Percentiles rank a stretch among this genome's conserved stretches.
Conservation (phyloP, 495 filamentous ascomycete genomes). For the Aspergillus incahuasiensis region DNA sequence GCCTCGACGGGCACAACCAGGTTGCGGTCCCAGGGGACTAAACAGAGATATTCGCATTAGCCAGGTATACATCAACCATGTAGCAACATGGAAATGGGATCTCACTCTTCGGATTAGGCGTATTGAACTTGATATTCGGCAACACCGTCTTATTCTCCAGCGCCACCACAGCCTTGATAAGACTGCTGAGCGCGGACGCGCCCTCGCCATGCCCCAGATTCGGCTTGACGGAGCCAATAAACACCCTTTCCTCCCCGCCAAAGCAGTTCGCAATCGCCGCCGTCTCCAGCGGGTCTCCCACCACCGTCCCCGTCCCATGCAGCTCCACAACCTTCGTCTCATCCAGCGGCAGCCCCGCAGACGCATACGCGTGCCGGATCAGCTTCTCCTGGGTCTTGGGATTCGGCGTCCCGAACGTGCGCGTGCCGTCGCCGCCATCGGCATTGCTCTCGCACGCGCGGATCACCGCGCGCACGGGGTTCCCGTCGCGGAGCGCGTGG, state of each 20-base stretch:
- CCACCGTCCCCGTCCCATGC: slow-evolving; percentile 48
- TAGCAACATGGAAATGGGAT: too few species aligned
- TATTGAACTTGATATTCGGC: slow-evolving; percentile 28
- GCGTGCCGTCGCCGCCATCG: slow-evolving; percentile 21
- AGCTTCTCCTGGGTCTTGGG: background rate
- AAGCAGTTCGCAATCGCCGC: slow-evolving; percentile 18
- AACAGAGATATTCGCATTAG: too few species aligned
- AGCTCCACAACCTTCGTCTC: slow-evolving; percentile 42
- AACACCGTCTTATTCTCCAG: slow-evolving; percentile 32
- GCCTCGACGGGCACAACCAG: slow-evolving; percentile 21
- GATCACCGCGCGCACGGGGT: slow-evolving; percentile 28
- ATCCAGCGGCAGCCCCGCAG: slow-evolving; percentile 4
- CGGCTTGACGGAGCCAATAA: slow-evolving; percentile 13
- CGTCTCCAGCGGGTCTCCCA: slow-evolving; percentile 28
- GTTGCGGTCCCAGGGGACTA: slow-evolving; percentile 2
- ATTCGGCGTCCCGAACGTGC: background rate
- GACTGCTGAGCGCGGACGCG: slow-evolving; percentile 27
- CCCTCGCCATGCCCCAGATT: slow-evolving; percentile 39
- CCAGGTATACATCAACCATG: too few species aligned
- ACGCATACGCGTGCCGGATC: too few species aligned
- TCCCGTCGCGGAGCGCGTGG: slow-evolving; percentile 30
- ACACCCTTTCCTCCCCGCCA: background rate
- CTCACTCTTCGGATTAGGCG: slow-evolving; percentile 25
- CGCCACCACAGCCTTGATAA: slow-evolving; percentile 32
- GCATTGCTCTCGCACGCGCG: background rate